phyloP scores from a whole-genome alignment of 768 basidiomycete species.

The Cystobasidium ongulense region DNA sequence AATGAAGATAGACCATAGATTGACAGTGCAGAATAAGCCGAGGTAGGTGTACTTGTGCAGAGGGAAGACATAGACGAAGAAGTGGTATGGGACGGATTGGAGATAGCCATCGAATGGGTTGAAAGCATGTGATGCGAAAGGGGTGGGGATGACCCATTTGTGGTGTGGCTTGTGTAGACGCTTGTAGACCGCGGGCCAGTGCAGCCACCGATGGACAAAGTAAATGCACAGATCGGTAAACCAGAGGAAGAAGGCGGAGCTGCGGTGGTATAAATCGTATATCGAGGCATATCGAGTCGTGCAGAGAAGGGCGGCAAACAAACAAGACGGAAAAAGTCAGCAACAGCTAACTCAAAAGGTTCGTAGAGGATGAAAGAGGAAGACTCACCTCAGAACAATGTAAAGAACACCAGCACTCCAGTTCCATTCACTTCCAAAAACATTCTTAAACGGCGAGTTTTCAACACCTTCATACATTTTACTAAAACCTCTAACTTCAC shows the following conservation, averaged over 20 bases:
- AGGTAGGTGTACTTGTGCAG: slow-evolving; percentile 78
- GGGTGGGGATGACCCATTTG: slow-evolving; percentile 97
- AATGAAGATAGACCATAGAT: slow-evolving; percentile 91
- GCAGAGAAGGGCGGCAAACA: background rate
- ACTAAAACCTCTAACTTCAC: slow-evolving; percentile 77
- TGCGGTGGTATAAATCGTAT: slow-evolving; percentile 30
- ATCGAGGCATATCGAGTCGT: background rate
- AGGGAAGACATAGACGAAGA: slow-evolving; percentile 83
- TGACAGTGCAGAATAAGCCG: slow-evolving; percentile 77
- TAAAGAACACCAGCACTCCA: slow-evolving; percentile 36
- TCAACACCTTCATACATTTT: slow-evolving; percentile 67
- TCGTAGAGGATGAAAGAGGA: background rate
- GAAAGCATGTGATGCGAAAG: slow-evolving; percentile 95
- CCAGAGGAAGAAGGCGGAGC: slow-evolving; percentile 53
- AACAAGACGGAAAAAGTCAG: background rate
- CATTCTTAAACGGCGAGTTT: slow-evolving; percentile 51
- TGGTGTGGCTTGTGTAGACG: slow-evolving; percentile 93
- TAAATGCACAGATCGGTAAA: slow-evolving; percentile 93
- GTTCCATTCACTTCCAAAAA: background rate
- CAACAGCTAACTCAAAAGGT: too few species aligned
- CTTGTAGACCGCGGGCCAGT: slow-evolving; percentile 80
- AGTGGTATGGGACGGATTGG: slow-evolving; percentile 90
- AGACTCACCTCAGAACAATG: slow-evolving; percentile 34
- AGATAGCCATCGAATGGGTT: slow-evolving; percentile 89
- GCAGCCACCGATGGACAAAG: slow-evolving; percentile 88